phyloP scores from a whole-genome alignment of 208 protist species.

The Wallacemonas sp. region DNA sequence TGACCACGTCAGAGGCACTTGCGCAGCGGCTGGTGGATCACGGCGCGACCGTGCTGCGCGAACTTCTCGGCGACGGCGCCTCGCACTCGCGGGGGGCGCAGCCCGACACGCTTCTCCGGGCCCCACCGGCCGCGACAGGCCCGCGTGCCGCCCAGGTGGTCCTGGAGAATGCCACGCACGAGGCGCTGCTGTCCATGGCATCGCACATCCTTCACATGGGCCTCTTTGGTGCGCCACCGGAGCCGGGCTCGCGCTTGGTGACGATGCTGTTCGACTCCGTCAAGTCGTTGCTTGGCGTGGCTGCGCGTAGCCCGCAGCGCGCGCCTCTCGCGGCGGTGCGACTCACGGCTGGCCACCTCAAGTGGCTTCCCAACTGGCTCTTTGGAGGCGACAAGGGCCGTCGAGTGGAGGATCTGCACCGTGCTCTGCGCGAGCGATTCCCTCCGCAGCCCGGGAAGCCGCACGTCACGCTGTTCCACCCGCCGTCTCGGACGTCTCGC shows the following conservation, averaged over 20 bases:
- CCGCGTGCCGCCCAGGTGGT: neutral
- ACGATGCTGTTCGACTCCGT: neutral
- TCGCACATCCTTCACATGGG: neutral
- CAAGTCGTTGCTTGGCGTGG: neutral
- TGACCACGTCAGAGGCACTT: conserved; percentile 3
- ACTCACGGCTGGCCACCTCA: conserved; percentile 44
- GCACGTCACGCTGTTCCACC: conserved; percentile 74
- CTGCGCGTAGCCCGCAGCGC: neutral
- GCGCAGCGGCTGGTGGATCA: neutral
- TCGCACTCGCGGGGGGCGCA: neutral
- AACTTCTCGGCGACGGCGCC: conserved; percentile 13
- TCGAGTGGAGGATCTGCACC: conserved; percentile 17
- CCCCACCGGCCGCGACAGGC: neutral
- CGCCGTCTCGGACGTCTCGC: neutral
- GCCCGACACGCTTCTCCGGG: neutral
- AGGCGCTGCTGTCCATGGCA: conserved; percentile 3
- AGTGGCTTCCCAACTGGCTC: conserved; percentile 81
- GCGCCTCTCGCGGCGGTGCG: neutral
- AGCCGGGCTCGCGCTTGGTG: neutral
- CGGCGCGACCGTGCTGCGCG: conserved; percentile 17
- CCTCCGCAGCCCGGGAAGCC: conserved; percentile 25
- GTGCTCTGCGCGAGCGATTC: conserved; percentile 60
- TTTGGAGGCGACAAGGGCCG: conserved; percentile 31
- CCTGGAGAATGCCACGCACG: neutral
- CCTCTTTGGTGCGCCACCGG: neutral